Evolutionary conservation across 75 land plant species (phyloP).

Genomic region (Picea sitchensis): DNA sequence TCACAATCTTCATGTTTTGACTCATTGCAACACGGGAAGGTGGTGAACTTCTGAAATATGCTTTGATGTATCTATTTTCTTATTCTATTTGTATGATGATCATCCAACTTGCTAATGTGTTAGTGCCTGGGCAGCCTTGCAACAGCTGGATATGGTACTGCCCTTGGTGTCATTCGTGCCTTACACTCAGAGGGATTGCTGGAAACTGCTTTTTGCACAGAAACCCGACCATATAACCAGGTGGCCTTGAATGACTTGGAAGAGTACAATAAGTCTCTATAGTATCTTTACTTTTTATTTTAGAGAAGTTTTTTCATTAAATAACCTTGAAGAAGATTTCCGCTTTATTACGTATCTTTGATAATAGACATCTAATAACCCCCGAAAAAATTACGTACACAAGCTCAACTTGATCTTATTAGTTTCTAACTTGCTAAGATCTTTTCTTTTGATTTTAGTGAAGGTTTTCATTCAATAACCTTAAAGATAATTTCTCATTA

Average conservation of each 20-base stretch:
- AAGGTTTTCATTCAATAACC: not conserved
- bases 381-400: not conserved
- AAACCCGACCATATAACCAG: slow-evolving; percentile 96
- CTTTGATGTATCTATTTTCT: not conserved
- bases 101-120: not conserved
- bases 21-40: slow-evolving; percentile 99
- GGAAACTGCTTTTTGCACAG: slow-evolving; percentile 85
- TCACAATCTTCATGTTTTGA: slow-evolving; percentile 58
- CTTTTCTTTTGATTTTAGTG: not conserved
- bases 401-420: not conserved
- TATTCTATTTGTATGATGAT: slow-evolving; percentile 3
- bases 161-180: slow-evolving; percentile 89
- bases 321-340: not conserved
- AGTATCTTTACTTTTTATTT: not conserved
- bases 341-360: not conserved
- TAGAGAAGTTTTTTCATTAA: not conserved
- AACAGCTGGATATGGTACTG: slow-evolving; percentile 98
- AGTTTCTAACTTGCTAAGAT: not conserved
- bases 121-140: slow-evolving; percentile 60
- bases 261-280: not conserved
- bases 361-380: not conserved
- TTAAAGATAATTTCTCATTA: not conserved
- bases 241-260: slow-evolving; percentile 18
- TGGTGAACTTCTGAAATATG: slow-evolving; percentile 8
- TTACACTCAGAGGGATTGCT: slow-evolving; percentile 63